A percentile compares a stretch with the other conserved stretches of the same genome.
phyloP scores from a whole-genome alignment of 441 rosid species.

The Viola pubescens region DNA sequence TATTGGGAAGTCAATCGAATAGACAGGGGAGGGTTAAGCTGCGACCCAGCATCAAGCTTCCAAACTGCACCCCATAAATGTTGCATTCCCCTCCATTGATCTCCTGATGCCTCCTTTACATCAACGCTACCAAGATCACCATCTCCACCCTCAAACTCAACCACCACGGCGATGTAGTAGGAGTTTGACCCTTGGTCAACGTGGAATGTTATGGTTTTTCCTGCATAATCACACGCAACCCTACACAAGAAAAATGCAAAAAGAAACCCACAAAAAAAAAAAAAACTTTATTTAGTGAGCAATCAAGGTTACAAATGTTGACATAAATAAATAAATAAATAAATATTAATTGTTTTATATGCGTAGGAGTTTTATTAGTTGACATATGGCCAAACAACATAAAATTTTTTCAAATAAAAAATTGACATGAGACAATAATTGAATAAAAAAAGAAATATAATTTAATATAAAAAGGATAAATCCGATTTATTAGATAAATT shows the following conservation, averaged over 20 bases:
- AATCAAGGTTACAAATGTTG: no score
- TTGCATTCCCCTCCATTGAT: conserved; percentile 34
- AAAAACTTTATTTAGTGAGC: no score
- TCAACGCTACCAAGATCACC: conserved; percentile 38
- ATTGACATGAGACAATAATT: no score
- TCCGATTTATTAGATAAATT: no score
- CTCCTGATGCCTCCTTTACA: conserved; percentile 20
- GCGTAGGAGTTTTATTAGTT: no score
- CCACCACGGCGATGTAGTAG: conserved; percentile 32
- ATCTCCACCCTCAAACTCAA: conserved; percentile 42
- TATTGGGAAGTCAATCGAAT: conserved; percentile 25
- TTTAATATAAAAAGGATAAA: no score
- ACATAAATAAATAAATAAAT: no score
- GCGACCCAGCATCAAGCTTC: conserved; percentile 39
- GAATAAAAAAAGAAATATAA: no score
- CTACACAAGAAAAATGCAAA: conserved; percentile 14
- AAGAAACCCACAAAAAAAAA: no score
- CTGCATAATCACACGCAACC: conserved; percentile 38
- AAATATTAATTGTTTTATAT: no score
- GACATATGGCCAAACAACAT: no score
- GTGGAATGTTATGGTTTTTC: conserved; percentile 31
- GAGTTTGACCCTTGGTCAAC: conserved; percentile 41
- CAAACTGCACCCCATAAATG: conserved; percentile 51
- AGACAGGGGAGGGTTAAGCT: conserved; percentile 34
- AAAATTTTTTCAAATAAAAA: no score